A percentile compares a stretch with the other conserved stretches of the same genome.
Evolutionary conservation across 2,329 filamentous ascomycete species (phyloP).

Genomic region (Ophiostoma novo-ulmi): DNA sequence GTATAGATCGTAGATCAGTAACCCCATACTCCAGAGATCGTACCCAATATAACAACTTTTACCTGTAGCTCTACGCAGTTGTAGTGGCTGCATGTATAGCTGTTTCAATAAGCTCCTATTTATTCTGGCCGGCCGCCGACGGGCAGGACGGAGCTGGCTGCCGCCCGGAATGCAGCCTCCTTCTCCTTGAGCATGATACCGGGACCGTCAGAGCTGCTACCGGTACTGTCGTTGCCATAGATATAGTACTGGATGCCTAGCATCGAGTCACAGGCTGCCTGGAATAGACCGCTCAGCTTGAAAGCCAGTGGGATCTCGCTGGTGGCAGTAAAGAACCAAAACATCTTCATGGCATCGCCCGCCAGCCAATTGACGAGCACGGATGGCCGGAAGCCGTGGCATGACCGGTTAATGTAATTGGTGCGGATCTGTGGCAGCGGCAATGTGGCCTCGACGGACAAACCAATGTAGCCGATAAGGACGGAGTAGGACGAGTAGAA

Average conservation of each 20-base stretch:
- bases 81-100: neutral
- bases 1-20: neutral
- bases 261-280: constrained; percentile 69
- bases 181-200: constrained; percentile 25
- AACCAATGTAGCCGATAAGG: constrained; percentile 67
- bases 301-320: constrained; percentile 70
- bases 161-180: constrained; percentile 21
- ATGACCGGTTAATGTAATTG: constrained; percentile 63
- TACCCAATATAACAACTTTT: neutral
- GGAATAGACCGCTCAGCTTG: constrained; percentile 77
- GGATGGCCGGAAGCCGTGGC: constrained; percentile 71
- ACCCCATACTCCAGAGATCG: constrained; percentile 1
- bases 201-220: neutral
- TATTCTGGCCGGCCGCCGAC: constrained; percentile 7
- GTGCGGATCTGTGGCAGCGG: constrained; percentile 72
- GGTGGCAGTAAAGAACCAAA: constrained; percentile 71
- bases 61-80: neutral
- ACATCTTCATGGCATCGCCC: constrained; percentile 82
- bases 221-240: constrained; percentile 52
- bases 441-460: constrained; percentile 74
- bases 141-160: constrained; percentile 19
- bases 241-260: constrained; percentile 69
- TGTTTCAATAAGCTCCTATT: neutral
- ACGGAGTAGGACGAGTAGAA: constrained; percentile 62
- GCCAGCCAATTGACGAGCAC: constrained; percentile 73